phyloP scores from a whole-genome alignment of 768 basidiomycete genomes.

The Russula abietina region DNA sequence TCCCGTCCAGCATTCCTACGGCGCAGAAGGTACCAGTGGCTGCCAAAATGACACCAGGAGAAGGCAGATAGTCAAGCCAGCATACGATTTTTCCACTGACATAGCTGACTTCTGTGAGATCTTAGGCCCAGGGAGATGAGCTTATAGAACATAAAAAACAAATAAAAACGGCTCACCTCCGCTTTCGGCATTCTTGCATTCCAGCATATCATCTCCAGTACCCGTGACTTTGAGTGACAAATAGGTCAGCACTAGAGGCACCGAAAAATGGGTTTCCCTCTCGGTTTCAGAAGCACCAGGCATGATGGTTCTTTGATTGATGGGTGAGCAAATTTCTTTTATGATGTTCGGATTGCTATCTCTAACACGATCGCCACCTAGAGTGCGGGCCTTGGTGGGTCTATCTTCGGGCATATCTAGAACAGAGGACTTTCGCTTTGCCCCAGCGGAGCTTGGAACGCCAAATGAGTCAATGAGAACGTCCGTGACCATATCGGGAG shows the following conservation, averaged over 20 bases:
- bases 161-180: slow-evolving; percentile 38
- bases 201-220: slow-evolving; percentile 67
- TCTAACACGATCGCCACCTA: slow-evolving; percentile 62
- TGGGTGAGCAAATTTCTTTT: slow-evolving; percentile 44
- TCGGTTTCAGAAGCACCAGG: background rate
- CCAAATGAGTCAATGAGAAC: slow-evolving; percentile 40
- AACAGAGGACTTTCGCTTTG: slow-evolving; percentile 49
- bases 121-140: slow-evolving; percentile 30
- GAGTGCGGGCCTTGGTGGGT: slow-evolving; percentile 43
- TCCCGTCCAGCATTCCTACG: slow-evolving; percentile 71
- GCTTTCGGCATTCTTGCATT: slow-evolving; percentile 71
- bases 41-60: slow-evolving; percentile 59
- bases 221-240: slow-evolving; percentile 48
- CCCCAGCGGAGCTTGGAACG: slow-evolving; percentile 31
- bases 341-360: slow-evolving; percentile 38
- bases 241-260: slow-evolving; percentile 45
- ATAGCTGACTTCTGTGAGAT: slow-evolving; percentile 62
- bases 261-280: slow-evolving; percentile 22
- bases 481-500: slow-evolving; percentile 49
- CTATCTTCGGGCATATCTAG: slow-evolving; percentile 38
- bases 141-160: background rate
- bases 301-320: background rate
- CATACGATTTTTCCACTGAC: slow-evolving; percentile 61
- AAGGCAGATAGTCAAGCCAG: slow-evolving; percentile 87
- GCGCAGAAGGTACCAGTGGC: slow-evolving; percentile 67